These are phyloP conservation scores for Grosmannia penicillata DNA, from an alignment of 2,329 filamentous ascomycete genomes.

Conservation along the genomic window DNA sequence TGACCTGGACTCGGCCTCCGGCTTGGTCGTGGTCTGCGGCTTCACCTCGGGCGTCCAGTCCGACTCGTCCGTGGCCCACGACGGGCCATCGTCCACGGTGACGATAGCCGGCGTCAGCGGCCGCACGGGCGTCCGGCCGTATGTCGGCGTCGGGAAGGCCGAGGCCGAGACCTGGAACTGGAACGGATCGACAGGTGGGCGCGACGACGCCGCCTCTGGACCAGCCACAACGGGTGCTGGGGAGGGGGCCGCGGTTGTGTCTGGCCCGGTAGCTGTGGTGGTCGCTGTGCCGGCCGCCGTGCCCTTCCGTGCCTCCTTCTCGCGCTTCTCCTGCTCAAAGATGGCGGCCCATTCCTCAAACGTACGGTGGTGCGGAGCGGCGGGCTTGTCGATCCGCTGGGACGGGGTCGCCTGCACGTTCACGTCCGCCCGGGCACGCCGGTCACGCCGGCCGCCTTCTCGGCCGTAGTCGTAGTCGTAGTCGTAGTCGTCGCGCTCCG, in stretches of 20 bases:
- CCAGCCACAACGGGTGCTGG: not conserved
- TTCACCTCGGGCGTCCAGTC: too few relatives aligned
- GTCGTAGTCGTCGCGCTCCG: not conserved
- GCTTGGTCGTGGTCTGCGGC: too few relatives aligned
- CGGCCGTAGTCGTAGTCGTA: not conserved
- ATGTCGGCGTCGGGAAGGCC: constrained; percentile 31
- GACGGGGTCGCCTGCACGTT: too few relatives aligned
- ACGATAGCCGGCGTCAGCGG: constrained; percentile 23
- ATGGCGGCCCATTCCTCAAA: too few relatives aligned
- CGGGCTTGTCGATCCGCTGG: too few relatives aligned
- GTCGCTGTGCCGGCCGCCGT: not conserved
- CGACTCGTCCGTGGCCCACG: constrained; percentile 8
- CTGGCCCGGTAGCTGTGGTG: constrained; percentile 2
- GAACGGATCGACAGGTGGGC: constrained; percentile 34
- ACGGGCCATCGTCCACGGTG: constrained; percentile 10
- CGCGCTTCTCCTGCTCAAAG: constrained; percentile 6
- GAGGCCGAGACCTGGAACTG: constrained; percentile 40
- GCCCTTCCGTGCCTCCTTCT: not conserved
- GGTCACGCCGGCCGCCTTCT: too few relatives aligned
- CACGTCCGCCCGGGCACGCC: too few relatives aligned
- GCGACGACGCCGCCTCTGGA: not conserved
- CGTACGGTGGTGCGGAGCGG: too few relatives aligned
- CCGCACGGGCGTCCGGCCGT: constrained; percentile 20
- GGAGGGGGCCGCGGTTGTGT: not conserved
- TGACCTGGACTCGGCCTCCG: too few relatives aligned